Evolutionary conservation across 2,329 filamentous ascomycete genomes (phyloP), one percentile per base, ranked within the genome.

Genomic region (Colletotrichum sidae): DNA sequence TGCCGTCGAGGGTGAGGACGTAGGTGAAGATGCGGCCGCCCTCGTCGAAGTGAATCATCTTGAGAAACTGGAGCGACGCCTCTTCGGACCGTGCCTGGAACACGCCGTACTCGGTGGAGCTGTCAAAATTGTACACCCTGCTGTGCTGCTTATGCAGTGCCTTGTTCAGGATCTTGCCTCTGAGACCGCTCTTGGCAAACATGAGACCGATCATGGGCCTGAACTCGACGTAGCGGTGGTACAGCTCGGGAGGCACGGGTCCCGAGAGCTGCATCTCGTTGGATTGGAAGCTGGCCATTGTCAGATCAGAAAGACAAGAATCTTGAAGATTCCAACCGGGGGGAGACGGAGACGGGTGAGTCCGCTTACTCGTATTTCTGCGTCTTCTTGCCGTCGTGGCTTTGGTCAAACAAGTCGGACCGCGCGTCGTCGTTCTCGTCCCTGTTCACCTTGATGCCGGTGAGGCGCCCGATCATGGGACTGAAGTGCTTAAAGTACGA

Each of bases 161-260:
- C 72, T 90, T 91, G 77, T 96, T 93, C 17, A 97, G 81, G 50
- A 97, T 84, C 68, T 88, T 90, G 15, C 95, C 95, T 53, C 92
- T 86, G 4, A 97, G 72, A 56, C 94, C 94, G 35, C 87, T 87
- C 9, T 88, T 87, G 1, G 89, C 91, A 78, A 97, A 98, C 89
- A 97, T 96, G 69, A 89, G 88, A 55, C 92, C 92, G 59, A 98
- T 92, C 73, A 97, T 93, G 34, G 94, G 94, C 61, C 89, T 91
- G 78, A 97, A 97, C 76, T 97, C 94, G 62, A 97, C 94, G 73
- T 92, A 98, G 70, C 94, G 91, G 76, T 97, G 94, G 76, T 97
- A 97, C 39, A 98, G 83, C 67, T 89, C 83, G 2, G 88, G 81
- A 0, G 95, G 94, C 0, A 96, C 90, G 0, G 95, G 95, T 0